Base-by-base conservation (phyloP, 2,329 filamentous ascomycete genomes). In the Fusarium pseudoanthophilum region DNA sequence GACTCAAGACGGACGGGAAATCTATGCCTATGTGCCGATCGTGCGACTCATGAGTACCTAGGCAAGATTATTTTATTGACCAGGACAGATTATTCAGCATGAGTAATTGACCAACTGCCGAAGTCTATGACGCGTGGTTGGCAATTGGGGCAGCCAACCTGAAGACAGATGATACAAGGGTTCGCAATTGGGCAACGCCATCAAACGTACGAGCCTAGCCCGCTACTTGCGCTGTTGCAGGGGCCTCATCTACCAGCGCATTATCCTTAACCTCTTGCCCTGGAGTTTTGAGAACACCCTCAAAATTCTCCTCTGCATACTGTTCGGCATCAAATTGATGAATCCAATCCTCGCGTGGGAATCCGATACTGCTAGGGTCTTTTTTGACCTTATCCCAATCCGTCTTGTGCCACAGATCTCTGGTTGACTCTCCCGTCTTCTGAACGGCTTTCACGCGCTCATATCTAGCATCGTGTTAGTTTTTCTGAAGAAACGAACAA, bases 321-420 rank as follows among this genome's bases (percentile, higher is more conserved):
- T 34, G 36, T 18, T 76, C 74, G 2, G 74, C 61, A n/a, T 76
- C 74, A 11, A 76, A 76, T 1, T 62, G 49, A 21, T 76, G 74
- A 8, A 76, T 74, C 74, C 74, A 76, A 11, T 72, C 74, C 9
- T 77, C 74, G 2, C 72, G 60, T 1, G 74, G 74, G 2, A 76
- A 70, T 0, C 64, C 72, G 8, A 76, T 73, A 2, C 64, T 75
- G 3, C 42, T 60, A 0, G 74, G 74, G 8, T 75, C 56, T 13
- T 72, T 28, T 11, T 66, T 74, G 4, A 75, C 74, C 7, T 64
- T 60, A 6, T 37, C 60, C 74, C 74, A 76, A 32, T 76, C 64
- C 3, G 72, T 75, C 28, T 74, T 77, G 15, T 76, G 74, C 74
- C 74, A 76, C 6, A 75, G 34, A 34, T 76, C 74, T 4, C 74